Evolutionary conservation across 495 filamentous ascomycete genomes (phyloP).

Genomic region (Annulohypoxylon moriforme): DNA sequence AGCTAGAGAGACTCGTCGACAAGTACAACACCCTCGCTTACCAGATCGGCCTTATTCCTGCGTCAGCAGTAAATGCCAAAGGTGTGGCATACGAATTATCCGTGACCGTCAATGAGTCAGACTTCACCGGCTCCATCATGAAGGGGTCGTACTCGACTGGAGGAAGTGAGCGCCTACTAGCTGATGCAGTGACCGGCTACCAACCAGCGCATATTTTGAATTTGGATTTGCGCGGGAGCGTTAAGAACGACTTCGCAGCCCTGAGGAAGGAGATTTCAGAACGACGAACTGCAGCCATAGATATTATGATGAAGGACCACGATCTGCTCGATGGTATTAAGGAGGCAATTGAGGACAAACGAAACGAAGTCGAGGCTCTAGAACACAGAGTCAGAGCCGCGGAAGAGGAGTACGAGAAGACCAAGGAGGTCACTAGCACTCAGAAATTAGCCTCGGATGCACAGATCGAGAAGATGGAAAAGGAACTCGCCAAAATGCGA

Average conservation of each 20-base stretch:
- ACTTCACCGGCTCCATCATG: slow-evolving; percentile 77
- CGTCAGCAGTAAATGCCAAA: slow-evolving; percentile 84
- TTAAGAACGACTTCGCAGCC: slow-evolving; percentile 79
- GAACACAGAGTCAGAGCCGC: slow-evolving; percentile 85
- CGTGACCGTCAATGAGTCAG: slow-evolving; percentile 75
- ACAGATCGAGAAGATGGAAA: slow-evolving; percentile 98
- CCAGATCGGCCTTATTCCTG: slow-evolving; percentile 88
- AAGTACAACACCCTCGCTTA: slow-evolving; percentile 94
- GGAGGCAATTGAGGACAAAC: slow-evolving; percentile 94
- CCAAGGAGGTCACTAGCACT: slow-evolving; percentile 86
- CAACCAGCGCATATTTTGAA: slow-evolving; percentile 88
- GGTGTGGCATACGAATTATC: slow-evolving; percentile 84
- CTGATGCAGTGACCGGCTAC: slow-evolving; percentile 85
- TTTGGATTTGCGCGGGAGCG: slow-evolving; percentile 81
- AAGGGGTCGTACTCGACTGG: slow-evolving; percentile 60
- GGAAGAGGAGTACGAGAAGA: slow-evolving; percentile 93
- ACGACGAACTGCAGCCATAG: slow-evolving; percentile 80
- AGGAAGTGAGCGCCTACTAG: slow-evolving; percentile 72
- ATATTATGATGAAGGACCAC: slow-evolving; percentile 88
- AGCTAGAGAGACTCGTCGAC: slow-evolving; percentile 85
- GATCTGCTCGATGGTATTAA: slow-evolving; percentile 92
- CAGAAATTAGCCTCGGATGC: slow-evolving; percentile 89
- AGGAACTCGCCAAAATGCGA: slow-evolving; percentile 93
- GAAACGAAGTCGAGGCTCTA: slow-evolving; percentile 90
- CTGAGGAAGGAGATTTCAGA: slow-evolving; percentile 91